Evolutionary conservation across 2,329 filamentous ascomycete species (phyloP).

Genomic region (Byssothecium circinans): DNA sequence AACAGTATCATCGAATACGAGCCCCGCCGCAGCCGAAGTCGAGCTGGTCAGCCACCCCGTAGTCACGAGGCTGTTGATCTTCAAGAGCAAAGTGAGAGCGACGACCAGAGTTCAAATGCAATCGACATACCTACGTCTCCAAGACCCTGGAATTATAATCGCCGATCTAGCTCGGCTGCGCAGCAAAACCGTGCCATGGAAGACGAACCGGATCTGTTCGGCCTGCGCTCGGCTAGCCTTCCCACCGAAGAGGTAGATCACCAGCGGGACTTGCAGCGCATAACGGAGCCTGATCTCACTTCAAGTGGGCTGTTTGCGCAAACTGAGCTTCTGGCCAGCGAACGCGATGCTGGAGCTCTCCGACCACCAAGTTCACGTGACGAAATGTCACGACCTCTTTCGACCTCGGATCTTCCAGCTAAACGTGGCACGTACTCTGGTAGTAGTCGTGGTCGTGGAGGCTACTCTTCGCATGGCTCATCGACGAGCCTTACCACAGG

Average conservation of each 20-base stretch:
- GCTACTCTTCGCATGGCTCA: conserved; percentile 35
- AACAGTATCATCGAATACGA: conserved; percentile 79
- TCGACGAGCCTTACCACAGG: conserved; percentile 35
- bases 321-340: conserved; percentile 33
- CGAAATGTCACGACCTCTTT: conserved; percentile 25
- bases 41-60: conserved; percentile 37
- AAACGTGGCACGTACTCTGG: conserved; percentile 30
- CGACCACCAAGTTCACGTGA: conserved; percentile 29
- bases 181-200: conserved; percentile 67
- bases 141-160: conserved; percentile 51
- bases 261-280: conserved; percentile 31
- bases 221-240: conserved; percentile 68
- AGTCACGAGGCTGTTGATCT: conserved; percentile 29
- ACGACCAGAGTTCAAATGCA: conserved; percentile 59
- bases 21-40: conserved; percentile 33
- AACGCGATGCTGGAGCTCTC: conserved; percentile 9
- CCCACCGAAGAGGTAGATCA: conserved; percentile 62
- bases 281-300: conserved; percentile 56
- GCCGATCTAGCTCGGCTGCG: conserved; percentile 70
- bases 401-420: conserved; percentile 32
- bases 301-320: conserved; percentile 64
- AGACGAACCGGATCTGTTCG: conserved; percentile 63
- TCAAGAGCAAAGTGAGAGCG: conserved; percentile 30
- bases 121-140: conserved; percentile 76
- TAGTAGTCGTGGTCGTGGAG: conserved; percentile 31